Evolutionary conservation across 2,329 filamentous ascomycete genomes (phyloP).

Genomic region (Hyphodiscus sp.): DNA sequence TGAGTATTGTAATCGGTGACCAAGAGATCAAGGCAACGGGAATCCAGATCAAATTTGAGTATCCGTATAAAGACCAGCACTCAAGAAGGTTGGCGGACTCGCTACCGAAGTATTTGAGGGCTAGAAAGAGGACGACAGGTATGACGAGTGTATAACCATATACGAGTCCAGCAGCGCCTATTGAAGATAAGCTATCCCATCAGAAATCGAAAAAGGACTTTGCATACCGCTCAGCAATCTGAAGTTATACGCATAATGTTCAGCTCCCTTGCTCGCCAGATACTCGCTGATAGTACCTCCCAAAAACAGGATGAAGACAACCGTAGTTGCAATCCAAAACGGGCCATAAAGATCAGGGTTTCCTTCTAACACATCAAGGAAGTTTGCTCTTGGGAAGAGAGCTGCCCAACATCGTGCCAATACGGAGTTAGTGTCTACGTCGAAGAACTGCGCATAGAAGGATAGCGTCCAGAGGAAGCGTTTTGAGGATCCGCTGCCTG

Average conservation of each 20-base stretch:
- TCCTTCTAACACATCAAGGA: slow-evolving; percentile 93
- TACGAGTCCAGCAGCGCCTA: slow-evolving; percentile 79
- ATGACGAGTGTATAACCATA: slow-evolving; percentile 93
- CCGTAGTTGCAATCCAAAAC: slow-evolving; percentile 97
- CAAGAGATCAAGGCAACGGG: slow-evolving; percentile 87
- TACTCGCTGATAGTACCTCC: slow-evolving; percentile 95
- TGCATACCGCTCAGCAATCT: slow-evolving; percentile 68
- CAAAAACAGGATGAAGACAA: slow-evolving; percentile 90
- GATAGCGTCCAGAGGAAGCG: slow-evolving; percentile 86
- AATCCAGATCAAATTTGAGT: slow-evolving; percentile 96
- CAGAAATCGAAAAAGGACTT: neutral
- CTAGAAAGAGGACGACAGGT: slow-evolving; percentile 77
- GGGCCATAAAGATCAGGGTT: slow-evolving; percentile 96
- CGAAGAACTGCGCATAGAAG: slow-evolving; percentile 98
- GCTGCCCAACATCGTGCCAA: slow-evolving; percentile 79
- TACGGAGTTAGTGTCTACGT: slow-evolving; percentile 91
- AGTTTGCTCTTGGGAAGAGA: slow-evolving; percentile 88
- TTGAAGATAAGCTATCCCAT: neutral
- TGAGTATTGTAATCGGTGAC: slow-evolving; percentile 78
- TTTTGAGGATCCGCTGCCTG: slow-evolving; percentile 54
- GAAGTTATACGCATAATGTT: slow-evolving; percentile 88
- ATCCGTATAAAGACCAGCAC: slow-evolving; percentile 93
- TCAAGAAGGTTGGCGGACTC: slow-evolving; percentile 90
- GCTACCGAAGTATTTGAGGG: slow-evolving; percentile 91
- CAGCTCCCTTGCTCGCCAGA: slow-evolving; percentile 58